A percentile compares a stretch with the other conserved stretches of the same genome.
phyloP scores from a whole-genome alignment of 768 basidiomycete genomes.

The Multifurca ochricompacta region DNA sequence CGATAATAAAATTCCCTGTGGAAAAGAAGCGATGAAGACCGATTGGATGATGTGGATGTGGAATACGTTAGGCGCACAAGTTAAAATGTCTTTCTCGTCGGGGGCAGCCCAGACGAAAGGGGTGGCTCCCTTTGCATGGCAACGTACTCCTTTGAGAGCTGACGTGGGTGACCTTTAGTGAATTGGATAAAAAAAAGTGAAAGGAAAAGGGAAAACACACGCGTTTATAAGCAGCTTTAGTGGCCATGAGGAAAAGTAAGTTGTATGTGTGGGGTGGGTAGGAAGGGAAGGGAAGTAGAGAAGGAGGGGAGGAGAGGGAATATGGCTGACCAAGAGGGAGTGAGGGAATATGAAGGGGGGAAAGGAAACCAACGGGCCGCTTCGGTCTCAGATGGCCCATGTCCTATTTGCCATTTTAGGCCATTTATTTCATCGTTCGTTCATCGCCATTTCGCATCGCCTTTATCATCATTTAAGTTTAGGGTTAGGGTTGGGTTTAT shows the following conservation, averaged over 20 bases:
- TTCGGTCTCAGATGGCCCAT: not conserved
- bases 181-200: not conserved
- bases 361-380: too few relatives aligned
- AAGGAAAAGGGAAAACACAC: constrained; percentile 33
- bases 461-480: too few relatives aligned
- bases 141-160: constrained; percentile 86
- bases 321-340: not conserved
- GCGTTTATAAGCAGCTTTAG: constrained; percentile 81
- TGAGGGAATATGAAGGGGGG: constrained; percentile 2
- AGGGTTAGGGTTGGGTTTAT: too few relatives aligned
- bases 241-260: constrained; percentile 48
- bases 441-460: too few relatives aligned
- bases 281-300: not conserved
- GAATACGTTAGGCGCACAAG: constrained; percentile 52
- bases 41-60: not conserved
- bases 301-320: not conserved
- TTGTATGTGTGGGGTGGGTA: not conserved
- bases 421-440: too few relatives aligned
- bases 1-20: constrained; percentile 92
- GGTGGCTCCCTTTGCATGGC: constrained; percentile 90
- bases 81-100: constrained; percentile 96
- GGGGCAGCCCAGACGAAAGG: constrained; percentile 95
- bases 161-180: constrained; percentile 7
- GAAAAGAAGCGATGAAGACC: not conserved
- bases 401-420: too few relatives aligned